These are phyloP conservation scores for Diaporthe aspalathi DNA, from an alignment of 2,329 filamentous ascomycete genomes.

Conservation along the genomic window DNA sequence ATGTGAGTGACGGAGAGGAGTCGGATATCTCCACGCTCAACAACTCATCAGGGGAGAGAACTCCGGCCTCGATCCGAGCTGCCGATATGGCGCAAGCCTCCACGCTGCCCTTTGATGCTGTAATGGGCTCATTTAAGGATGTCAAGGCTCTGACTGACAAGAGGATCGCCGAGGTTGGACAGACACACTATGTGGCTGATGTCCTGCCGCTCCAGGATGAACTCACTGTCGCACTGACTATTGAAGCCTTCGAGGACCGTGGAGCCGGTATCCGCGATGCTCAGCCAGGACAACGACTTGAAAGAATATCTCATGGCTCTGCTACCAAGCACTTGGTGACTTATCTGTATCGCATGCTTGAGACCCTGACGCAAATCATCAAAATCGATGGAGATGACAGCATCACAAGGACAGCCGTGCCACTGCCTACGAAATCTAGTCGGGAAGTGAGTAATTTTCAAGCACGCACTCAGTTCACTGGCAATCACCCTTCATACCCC, in stretches of 20 bases:
- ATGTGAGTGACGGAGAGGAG: background rate
- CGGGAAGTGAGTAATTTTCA: conserved; percentile 9
- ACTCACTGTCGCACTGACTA: conserved; percentile 45
- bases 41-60: background rate
- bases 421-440: conserved; percentile 43
- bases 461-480: too few relatives aligned
- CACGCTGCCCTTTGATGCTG: background rate
- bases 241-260: conserved; percentile 51
- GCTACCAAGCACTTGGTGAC: conserved; percentile 47
- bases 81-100: background rate
- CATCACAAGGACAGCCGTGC: conserved; percentile 46
- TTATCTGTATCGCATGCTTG: conserved; percentile 50
- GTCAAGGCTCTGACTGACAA: conserved; percentile 16
- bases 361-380: conserved; percentile 47
- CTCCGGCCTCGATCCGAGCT: background rate
- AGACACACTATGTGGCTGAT: background rate
- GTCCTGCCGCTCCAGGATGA: conserved; percentile 21
- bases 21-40: background rate
- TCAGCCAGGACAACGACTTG: conserved; percentile 42
- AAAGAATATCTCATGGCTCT: conserved; percentile 43
- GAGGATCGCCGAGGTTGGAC: conserved; percentile 30
- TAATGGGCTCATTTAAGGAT: conserved; percentile 12
- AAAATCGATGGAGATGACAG: conserved; percentile 38
- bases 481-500: too few relatives aligned
- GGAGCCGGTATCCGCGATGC: conserved; percentile 44